Evolutionary conservation across 768 basidiomycete genomes (phyloP), one percentile per base, ranked within the genome.

Genomic region (Tricholoma sp.): DNA sequence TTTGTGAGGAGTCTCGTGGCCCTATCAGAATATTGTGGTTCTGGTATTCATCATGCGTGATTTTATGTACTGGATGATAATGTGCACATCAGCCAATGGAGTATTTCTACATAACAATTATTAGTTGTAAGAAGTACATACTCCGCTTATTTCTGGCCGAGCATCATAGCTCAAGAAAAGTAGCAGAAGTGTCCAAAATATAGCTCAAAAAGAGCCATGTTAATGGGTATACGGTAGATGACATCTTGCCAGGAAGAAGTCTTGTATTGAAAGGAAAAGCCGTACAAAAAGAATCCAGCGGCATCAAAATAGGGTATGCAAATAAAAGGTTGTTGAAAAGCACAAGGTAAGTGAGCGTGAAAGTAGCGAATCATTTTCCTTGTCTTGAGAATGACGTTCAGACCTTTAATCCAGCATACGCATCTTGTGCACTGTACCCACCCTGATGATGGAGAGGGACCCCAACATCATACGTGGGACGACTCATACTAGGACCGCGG

Each of bases 381-480:
- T 49, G 27, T 29, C 47, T 41, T 34, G 27, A n/a, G n/a, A 1
- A 21, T 46, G 29, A 11, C 45, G 24, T n/a, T 62, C 24, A 57
- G 29, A 59, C 59, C 50, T 59, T 57, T 47, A 50, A 55, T 14
- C 45, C 55, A 39, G 69, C 72, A 63, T 75, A 74, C 22, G 69
- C 67, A 34, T 70, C 74, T n/a, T 71, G 63, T 19, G 65, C 62
- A 35, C 72, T 74, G 57, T 78, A 77, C 31, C 75, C 78, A 54
- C 74, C 72, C 64, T 83, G 80, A 63, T 86, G 81, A 65, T 88
- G 85, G 60, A 84, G 75, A 43, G 87, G 85, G 14, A 86, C 76
- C 54, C 77, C 79, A 56, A 74, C 71, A 60, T 84, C 83, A 63
- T 86, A 84, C 55, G 74, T 75, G 45, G 71, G 63, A 16, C 78